Evolutionary conservation across 352 stramenopile genomes (phyloP).

Genomic region (Phytophthora podocarpi): DNA sequence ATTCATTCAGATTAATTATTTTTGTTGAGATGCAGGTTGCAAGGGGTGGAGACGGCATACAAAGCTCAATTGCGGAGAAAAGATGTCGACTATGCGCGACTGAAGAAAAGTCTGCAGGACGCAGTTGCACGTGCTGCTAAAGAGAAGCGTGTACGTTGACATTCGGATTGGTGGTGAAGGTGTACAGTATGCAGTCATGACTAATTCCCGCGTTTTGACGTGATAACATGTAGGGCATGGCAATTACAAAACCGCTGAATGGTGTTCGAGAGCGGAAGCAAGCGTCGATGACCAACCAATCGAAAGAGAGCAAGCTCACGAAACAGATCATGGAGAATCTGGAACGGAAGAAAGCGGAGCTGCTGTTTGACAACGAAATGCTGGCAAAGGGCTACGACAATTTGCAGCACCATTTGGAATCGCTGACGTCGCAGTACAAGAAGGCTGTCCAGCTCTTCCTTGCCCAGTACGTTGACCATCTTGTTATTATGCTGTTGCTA

Average conservation of each 20-base stretch:
- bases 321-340: slow-evolving; percentile 69
- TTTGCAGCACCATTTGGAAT: slow-evolving; percentile 64
- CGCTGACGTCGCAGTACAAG: slow-evolving; percentile 74
- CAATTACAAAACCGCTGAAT: slow-evolving; percentile 53
- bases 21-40: slow-evolving; percentile 36
- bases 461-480: slow-evolving; percentile 52
- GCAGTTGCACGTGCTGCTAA: slow-evolving; percentile 51
- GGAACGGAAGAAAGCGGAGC: slow-evolving; percentile 62
- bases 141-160: slow-evolving; percentile 52
- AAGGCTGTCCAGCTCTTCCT: slow-evolving; percentile 75
- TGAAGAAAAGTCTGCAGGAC: slow-evolving; percentile 77
- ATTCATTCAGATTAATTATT: too few relatives aligned
- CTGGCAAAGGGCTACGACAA: slow-evolving; percentile 59
- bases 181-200: background rate
- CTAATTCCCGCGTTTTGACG: background rate
- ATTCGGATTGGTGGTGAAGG: background rate
- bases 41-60: slow-evolving; percentile 76
- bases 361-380: slow-evolving; percentile 72
- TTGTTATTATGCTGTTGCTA: background rate
- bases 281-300: slow-evolving; percentile 36
- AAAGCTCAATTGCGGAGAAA: slow-evolving; percentile 78
- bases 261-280: slow-evolving; percentile 41
- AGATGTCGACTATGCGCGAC: slow-evolving; percentile 75
- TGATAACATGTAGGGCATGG: slow-evolving; percentile 55
- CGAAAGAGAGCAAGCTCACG: slow-evolving; percentile 62